Conservation (phyloP, 2,329 filamentous ascomycete species). For the Piedraia hortae region DNA sequence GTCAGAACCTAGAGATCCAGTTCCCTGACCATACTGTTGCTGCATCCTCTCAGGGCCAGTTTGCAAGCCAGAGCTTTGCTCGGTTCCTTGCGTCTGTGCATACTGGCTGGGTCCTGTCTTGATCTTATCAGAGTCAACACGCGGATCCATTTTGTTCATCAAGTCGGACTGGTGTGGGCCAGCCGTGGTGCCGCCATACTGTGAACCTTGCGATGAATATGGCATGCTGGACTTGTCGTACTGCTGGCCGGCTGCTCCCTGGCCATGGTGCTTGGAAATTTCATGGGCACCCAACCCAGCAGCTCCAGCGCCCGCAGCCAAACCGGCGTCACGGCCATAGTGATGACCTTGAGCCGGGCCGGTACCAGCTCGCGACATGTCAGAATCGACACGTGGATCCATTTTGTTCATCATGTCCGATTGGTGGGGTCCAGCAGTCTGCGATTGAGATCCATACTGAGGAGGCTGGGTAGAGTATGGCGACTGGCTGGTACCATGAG, state of each 20-base stretch:
- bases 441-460: conserved; percentile 1
- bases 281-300: conserved; percentile 7
- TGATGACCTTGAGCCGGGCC: conserved; percentile 6
- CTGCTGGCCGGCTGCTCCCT: background rate
- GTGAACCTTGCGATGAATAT: background rate
- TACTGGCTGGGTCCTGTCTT: background rate
- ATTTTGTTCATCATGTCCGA: conserved; percentile 7
- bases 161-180: conserved; percentile 5
- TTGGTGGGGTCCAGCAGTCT: conserved; percentile 7
- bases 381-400: conserved; percentile 10
- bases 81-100: background rate
- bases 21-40: conserved; percentile 7
- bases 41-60: background rate
- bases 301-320: conserved; percentile 11
- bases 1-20: conserved; percentile 3
- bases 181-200: background rate
- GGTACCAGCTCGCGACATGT: too few relatives aligned
- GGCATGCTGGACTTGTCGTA: background rate
- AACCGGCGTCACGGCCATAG: conserved; percentile 11
- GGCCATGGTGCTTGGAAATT: conserved; percentile 2
- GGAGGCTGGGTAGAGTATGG: background rate
- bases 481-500: background rate
- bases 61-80: background rate
- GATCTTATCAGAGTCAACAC: conserved; percentile 1
- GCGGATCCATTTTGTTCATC: conserved; percentile 6